A percentile compares a stretch with the other conserved stretches of the same genome.
Evolutionary conservation across 352 stramenopile species (phyloP).

Genomic region (Phytophthora pistaciae): DNA sequence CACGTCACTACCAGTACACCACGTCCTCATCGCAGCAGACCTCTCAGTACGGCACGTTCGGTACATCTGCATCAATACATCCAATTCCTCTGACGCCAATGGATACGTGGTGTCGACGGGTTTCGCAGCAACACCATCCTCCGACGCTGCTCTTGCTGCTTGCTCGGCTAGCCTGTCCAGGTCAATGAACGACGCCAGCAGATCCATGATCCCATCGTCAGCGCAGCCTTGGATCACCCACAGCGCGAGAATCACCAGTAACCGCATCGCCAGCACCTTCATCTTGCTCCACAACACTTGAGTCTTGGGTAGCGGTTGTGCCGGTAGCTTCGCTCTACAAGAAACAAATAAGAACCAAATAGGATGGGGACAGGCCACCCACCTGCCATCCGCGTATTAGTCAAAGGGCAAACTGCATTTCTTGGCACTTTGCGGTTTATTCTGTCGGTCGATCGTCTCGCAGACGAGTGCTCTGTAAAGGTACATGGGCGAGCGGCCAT

Average conservation of each 20-base stretch:
- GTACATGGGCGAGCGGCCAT: conserved; percentile 28
- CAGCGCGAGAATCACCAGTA: conserved; percentile 15
- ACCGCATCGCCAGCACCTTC: background rate
- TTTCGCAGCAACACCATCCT: conserved; percentile 12
- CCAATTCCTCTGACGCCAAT: conserved; percentile 50
- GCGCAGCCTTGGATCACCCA: conserved; percentile 9
- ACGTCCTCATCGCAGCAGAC: conserved; percentile 63
- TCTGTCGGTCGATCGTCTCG: conserved; percentile 21
- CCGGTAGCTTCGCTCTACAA: background rate
- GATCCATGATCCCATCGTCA: conserved; percentile 41
- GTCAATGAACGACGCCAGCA: conserved; percentile 53
- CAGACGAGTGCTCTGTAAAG: conserved; percentile 27
- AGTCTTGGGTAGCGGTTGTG: background rate
- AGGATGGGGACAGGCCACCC: conserved; percentile 21
- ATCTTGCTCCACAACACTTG: background rate
- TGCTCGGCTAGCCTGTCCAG: conserved; percentile 39
- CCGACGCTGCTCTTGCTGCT: conserved; percentile 25
- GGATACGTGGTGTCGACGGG: conserved; percentile 65
- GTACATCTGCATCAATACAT: conserved; percentile 56
- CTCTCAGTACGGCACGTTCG: conserved; percentile 51
- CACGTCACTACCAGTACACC: conserved; percentile 56
- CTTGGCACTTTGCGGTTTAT: conserved; percentile 11
- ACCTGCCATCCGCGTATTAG: background rate
- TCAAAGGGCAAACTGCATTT: conserved; percentile 14
- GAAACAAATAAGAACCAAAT: conserved; percentile 41